Base-by-base conservation (phyloP, 2,329 filamentous ascomycete species). In the Colletotrichum sansevieriae region DNA sequence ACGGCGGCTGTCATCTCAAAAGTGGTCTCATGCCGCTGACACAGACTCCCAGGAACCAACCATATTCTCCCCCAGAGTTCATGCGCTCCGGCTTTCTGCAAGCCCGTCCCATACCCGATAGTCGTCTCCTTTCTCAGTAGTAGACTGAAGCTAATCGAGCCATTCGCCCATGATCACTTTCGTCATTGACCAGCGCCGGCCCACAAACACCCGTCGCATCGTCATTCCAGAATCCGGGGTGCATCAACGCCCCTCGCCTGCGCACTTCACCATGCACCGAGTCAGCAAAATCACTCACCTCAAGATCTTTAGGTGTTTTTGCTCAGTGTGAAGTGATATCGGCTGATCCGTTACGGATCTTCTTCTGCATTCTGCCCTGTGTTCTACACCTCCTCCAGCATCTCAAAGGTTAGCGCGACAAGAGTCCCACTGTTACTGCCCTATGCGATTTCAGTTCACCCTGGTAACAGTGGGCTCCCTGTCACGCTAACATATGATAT, bases 1-100 rank as follows among this genome's bases (percentile, higher is more conserved):
- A 39, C 43, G 18, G 49, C 56, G 49, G 11, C 61, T 66, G 55
- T 56, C 54, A 41, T 55, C 56, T 29, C 49, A 61, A 52, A 18
- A 51, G 44, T 69, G 66, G 66, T 62, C 62, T 68, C 65, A 68
- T 61, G 55, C 35, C n/a, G 33, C 51, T 52, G 25, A 20, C 62
- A 57, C 39, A 15, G 56, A 55, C 33, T 12, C 41, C 49, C 41
- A 25, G 15, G n/a, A 43, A 25, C 47, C 61, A 68, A 66, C 46
- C 35, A 49, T 5, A 37, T 15, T 44, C 33, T 4, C 44, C 65
- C 55, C 55, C 55, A 39, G 49, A 51, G 12, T 66, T 25, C 22
- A 62, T 66, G 58, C 44, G 25, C 63, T 68, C 61, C 39, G 59
- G 61, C 65, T 54, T 37, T 7, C 47, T 37, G 39, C 39, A 51